Percentiles rank a stretch among this genome's conserved stretches.
Evolutionary conservation across 2,329 filamentous ascomycete species (phyloP).

Genomic region (Ascochyta clinopodiicola): DNA sequence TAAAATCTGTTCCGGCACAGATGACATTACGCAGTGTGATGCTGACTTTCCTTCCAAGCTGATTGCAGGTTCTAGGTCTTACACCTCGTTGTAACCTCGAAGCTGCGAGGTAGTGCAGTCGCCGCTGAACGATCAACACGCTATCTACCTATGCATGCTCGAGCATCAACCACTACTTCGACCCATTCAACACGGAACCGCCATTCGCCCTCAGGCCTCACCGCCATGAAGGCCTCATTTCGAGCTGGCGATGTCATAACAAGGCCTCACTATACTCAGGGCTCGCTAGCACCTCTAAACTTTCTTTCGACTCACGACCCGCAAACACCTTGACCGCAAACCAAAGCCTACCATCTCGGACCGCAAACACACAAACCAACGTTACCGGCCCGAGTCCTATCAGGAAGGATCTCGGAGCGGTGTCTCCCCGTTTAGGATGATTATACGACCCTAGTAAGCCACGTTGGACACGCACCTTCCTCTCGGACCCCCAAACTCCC

Average conservation of each 20-base stretch:
- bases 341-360: slow-evolving; percentile 2
- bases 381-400: slow-evolving; percentile 8
- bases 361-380: neutral
- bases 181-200: neutral
- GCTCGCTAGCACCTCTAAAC: neutral
- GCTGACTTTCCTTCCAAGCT: neutral
- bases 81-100: neutral
- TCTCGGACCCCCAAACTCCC: neutral
- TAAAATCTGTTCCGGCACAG: neutral
- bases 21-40: neutral
- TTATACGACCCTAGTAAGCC: slow-evolving; percentile 2
- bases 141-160: neutral
- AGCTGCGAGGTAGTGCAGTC: neutral
- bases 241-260: neutral
- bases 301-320: neutral
- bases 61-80: neutral
- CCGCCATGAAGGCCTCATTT: neutral
- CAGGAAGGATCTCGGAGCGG: neutral
- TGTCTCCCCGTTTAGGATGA: neutral
- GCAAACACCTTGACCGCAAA: neutral
- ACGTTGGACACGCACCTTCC: slow-evolving; percentile 6
- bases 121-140: neutral
- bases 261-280: neutral
- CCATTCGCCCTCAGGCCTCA: neutral
- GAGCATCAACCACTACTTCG: neutral